These are phyloP conservation scores for Lagenidium giganteum DNA, from an alignment of 352 stramenopile genomes.

Conservation along the genomic window DNA sequence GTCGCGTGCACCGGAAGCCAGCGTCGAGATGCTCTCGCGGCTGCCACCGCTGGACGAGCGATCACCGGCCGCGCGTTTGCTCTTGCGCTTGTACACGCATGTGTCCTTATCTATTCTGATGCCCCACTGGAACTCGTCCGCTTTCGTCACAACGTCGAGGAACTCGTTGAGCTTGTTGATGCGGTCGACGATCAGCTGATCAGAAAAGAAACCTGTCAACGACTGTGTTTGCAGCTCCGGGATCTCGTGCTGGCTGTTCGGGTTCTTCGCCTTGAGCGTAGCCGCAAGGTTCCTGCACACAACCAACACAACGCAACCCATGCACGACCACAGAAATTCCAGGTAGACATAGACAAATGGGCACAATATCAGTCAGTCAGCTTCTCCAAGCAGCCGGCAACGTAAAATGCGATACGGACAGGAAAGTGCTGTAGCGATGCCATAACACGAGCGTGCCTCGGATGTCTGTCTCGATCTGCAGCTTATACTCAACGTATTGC, in stretches of 20 bases:
- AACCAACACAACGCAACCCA: too few relatives aligned
- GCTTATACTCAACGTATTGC: slow-evolving; percentile 79
- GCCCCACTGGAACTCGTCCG: slow-evolving; percentile 74
- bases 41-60: slow-evolving; percentile 43
- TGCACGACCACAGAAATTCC: background rate
- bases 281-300: slow-evolving; percentile 46
- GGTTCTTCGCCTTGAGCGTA: slow-evolving; percentile 66
- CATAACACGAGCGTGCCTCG: slow-evolving; percentile 66
- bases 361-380: background rate
- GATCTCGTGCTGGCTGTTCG: slow-evolving; percentile 49
- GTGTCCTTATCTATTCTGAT: slow-evolving; percentile 82
- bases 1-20: slow-evolving; percentile 57
- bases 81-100: slow-evolving; percentile 79
- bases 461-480: slow-evolving; percentile 77
- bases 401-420: slow-evolving; percentile 30
- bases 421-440: slow-evolving; percentile 79
- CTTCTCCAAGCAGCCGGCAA: background rate
- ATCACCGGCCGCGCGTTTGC: slow-evolving; percentile 36
- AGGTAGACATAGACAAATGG: too few relatives aligned
- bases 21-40: slow-evolving; percentile 64
- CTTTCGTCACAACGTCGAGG: slow-evolving; percentile 63
- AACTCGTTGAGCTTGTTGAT: slow-evolving; percentile 77
- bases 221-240: slow-evolving; percentile 62
- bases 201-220: slow-evolving; percentile 62
- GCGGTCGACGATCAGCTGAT: slow-evolving; percentile 65